Evolutionary conservation across 768 basidiomycete species (phyloP), one percentile per base, ranked within the genome.

Genomic region (Lactarius sanguifluus): DNA sequence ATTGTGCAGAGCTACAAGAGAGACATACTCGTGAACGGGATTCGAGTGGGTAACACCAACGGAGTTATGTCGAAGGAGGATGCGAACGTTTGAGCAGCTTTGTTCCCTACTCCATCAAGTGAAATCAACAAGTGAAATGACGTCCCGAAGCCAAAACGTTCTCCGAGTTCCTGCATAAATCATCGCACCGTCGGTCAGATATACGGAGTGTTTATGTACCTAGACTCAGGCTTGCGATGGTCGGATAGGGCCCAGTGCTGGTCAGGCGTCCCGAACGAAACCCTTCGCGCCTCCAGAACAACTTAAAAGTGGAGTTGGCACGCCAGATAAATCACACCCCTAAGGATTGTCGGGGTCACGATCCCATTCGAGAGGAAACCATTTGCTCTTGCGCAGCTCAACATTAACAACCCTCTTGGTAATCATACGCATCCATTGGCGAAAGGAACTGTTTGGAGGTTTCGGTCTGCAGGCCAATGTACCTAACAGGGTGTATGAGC

Each of bases 201-300:
- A 10, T 15, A 50, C 28, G 32, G 32, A 7, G 1, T 34, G 7
- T 34, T 34, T 34, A 34, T 81, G 69, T 62, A 87, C 91, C 91
- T 13, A 94, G 82, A 73, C 91, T 92, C 57, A 94, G 75, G 13
- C 91, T 93, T 12, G 92, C 92, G 69, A 94, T 94, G 0, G 92
- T 93, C 7, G 90, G 87, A 75, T 88, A 92, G 16, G 92, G 92
- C 32, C 32, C 32, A 34, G 32, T 34, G 32, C 32, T 9, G 32
- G 32, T 34, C 32, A 34, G 9, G 32, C 32, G 9, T 34, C 9
- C 32, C 32, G 9, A 34, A 34, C 9, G 32, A 34, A 8, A 94
- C 92, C 91, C 73, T 88, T 87, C 41, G 83, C 82, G 20, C 91
- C 91, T 73, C 87, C 84, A 67, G 93, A 94, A 69, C 91, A 89